Base-by-base conservation (phyloP, 805 yeast species). In the Yarrowia porcina region DNA sequence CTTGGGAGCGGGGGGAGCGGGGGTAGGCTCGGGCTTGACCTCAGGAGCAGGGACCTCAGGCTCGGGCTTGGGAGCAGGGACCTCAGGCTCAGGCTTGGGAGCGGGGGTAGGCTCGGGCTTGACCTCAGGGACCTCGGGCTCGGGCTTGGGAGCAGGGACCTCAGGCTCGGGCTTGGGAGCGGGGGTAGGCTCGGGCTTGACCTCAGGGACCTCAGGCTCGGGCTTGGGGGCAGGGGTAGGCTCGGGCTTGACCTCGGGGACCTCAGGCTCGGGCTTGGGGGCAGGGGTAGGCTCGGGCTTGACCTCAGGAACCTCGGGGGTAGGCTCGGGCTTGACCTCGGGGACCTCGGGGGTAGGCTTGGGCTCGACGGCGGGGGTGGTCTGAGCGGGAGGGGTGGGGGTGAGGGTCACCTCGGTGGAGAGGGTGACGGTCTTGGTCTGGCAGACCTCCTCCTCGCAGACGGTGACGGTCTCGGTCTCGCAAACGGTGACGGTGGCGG, bases 401-500 rank as follows among this genome's bases (percentile, higher is more conserved):
- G 57, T 50, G 23, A 50, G 39, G 57, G 41, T 33, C 32, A 50
- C 42, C 57, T 50, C 57, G 30, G 57, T 50, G 41, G 57, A 50
- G 57, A 50, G 57, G 30, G 57, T 50, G 41, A 50, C 57, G 13
- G 57, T 50, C 57, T 50, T 50, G 57, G 57, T 50, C 17, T 50
- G 39, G 57, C 57, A 50, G 42, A 35, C 17, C 8, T 50, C 57
- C 57, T 50, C 42, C 20, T 50, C 57, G 11, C 57, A 50, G 57
- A 50, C 57, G 32, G 57, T 50, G 57, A 50, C 57, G 57, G 57
- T 50, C 41, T 50, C 57, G 41, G 57, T 50, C 57, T 50, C 57
- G 32, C 57, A 50, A 11, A 50, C 57, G 41, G 57, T 50, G 42
- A 50, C 41, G 57, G 57, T 50, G 57, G 41, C 57, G 32, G 57